Conservation (phyloP, 805 yeast genomes). For the Dipodascus albidus region DNA sequence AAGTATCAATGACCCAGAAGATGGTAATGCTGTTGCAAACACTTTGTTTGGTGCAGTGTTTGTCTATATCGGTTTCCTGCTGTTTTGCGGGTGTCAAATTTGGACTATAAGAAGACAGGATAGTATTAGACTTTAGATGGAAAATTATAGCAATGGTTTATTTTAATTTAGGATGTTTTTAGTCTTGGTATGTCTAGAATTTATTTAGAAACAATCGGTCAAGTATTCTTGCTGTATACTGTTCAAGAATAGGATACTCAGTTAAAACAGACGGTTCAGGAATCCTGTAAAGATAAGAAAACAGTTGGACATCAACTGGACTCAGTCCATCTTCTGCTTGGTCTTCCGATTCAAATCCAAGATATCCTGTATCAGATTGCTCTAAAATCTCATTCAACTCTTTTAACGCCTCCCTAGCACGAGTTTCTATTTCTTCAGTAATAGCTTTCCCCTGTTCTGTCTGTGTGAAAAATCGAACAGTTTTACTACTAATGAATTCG, state of each 20-base stretch:
- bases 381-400: slow-evolving; percentile 5
- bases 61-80: slow-evolving; percentile 67
- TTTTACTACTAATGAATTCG: neutral
- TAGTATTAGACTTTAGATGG: slow-evolving; percentile 47
- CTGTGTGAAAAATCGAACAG: neutral
- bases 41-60: slow-evolving; percentile 85
- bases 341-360: neutral
- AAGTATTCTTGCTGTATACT: neutral
- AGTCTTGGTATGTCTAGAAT: no score
- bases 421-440: slow-evolving; percentile 2
- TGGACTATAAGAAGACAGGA: slow-evolving; percentile 38
- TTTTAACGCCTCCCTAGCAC: slow-evolving; percentile 10
- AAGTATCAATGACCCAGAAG: slow-evolving; percentile 78
- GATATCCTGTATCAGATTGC: neutral
- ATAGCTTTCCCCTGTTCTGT: neutral
- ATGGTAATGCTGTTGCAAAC: slow-evolving; percentile 88
- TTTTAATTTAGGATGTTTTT: neutral
- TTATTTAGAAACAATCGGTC: neutral
- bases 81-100: slow-evolving; percentile 86
- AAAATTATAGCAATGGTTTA: no score
- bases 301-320: slow-evolving; percentile 14
- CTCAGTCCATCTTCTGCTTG: slow-evolving; percentile 4
- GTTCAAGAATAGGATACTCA: neutral
- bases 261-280: neutral
- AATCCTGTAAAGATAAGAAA: slow-evolving; percentile 12